These are phyloP conservation scores for Rhodotorula sp. DNA, from an alignment of 1,284 basidiomycete species.

Conservation along the genomic window DNA sequence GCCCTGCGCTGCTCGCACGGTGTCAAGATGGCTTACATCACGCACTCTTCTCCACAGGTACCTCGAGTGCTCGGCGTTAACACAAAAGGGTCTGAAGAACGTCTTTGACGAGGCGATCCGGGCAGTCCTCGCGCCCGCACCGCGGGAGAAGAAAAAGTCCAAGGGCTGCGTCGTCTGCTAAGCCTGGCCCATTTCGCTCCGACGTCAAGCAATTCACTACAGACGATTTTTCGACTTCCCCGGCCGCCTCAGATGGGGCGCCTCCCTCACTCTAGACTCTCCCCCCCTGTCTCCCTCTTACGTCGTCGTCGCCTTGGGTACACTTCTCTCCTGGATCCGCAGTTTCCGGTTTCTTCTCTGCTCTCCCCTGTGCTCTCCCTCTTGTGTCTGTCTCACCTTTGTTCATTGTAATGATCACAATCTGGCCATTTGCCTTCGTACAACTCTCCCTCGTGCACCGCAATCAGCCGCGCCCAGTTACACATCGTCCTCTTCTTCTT, in stretches of 20 bases:
- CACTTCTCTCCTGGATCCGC: neutral
- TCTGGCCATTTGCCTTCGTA: no score
- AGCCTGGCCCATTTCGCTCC: neutral
- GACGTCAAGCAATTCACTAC: neutral
- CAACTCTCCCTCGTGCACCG: neutral
- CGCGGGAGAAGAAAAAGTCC: slow-evolving; percentile 48
- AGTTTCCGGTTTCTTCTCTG: neutral
- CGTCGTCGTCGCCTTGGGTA: no score
- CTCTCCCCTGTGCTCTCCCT: no score
- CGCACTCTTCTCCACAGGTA: slow-evolving; percentile 60
- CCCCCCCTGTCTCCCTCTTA: neutral
- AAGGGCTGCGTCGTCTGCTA: slow-evolving; percentile 52
- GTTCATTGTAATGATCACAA: neutral
- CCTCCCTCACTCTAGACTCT: neutral
- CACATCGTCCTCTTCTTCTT: neutral
- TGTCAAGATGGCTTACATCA: neutral
- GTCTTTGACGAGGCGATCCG: slow-evolving; percentile 97
- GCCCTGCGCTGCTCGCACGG: neutral
- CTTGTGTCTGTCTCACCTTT: neutral
- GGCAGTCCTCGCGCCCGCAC: slow-evolving; percentile 51
- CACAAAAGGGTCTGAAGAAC: slow-evolving; percentile 94
- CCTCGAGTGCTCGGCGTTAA: slow-evolving; percentile 93
- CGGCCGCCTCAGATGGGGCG: neutral
- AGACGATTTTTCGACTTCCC: neutral
- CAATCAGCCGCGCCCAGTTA: neutral